Percentiles rank a stretch among this genome's conserved stretches.
phyloP scores from a whole-genome alignment of 1,284 basidiomycete genomes.

The Phellinidium pouzarii region DNA sequence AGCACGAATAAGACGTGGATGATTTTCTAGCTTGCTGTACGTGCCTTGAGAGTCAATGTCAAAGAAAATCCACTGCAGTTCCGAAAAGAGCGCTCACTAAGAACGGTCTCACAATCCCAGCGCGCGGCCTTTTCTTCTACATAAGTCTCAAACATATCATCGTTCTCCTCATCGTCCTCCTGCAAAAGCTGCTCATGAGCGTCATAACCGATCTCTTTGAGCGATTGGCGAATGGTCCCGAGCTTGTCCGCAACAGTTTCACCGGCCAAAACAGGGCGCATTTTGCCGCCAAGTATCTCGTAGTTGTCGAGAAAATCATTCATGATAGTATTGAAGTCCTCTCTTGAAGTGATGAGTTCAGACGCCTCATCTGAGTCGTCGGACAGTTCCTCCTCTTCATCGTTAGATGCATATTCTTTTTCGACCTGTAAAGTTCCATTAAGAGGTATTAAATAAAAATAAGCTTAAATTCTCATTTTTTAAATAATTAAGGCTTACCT shows the following conservation, averaged over 20 bases:
- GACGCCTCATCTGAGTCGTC: constrained; percentile 61
- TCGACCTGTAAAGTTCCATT: constrained; percentile 45
- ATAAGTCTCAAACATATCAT: constrained; percentile 45
- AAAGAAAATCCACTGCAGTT: not conserved
- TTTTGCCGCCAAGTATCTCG: constrained; percentile 86
- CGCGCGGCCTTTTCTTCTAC: constrained; percentile 62
- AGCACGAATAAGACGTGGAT: constrained; percentile 77
- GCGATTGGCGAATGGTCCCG: constrained; percentile 68
- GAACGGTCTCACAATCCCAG: constrained; percentile 94
- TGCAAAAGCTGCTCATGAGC: constrained; percentile 25
- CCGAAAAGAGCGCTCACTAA: constrained; percentile 56
- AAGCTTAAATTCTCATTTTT: too few relatives aligned
- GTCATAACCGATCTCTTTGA: constrained; percentile 60
- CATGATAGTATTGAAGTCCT: constrained; percentile 89
- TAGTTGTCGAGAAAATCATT: constrained; percentile 93
- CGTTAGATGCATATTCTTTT: constrained; percentile 67
- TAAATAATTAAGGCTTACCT: constrained; percentile 43
- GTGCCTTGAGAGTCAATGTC: constrained; percentile 54
- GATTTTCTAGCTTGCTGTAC: constrained; percentile 92
- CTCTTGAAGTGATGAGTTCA: constrained; percentile 70
- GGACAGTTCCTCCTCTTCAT: constrained; percentile 41
- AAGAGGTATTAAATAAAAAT: constrained; percentile 1
- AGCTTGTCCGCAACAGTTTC: constrained; percentile 74
- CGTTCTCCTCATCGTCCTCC: constrained; percentile 38
- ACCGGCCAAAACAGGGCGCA: constrained; percentile 68